Base-by-base conservation (phyloP, 2,329 filamentous ascomycete genomes). In the Acrocalymma vagum region DNA sequence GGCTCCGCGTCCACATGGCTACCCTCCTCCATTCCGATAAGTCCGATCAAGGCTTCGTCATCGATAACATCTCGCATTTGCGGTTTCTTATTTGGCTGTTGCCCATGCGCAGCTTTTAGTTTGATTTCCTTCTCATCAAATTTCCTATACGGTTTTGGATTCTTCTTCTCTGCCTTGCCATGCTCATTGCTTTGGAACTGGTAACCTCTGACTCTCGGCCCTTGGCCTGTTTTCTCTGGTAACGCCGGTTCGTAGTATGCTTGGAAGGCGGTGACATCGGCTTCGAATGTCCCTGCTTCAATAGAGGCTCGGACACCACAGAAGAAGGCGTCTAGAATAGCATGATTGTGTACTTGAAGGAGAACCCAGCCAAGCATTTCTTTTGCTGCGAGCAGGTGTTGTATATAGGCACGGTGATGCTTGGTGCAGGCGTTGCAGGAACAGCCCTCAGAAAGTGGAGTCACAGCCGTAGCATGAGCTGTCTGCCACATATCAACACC, bases 301-400 rank as follows among this genome's bases (percentile, higher is more conserved):
- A 97, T 85, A 39, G 83, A 84, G 2, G 70, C 63, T 14, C 93
- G 83, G 6, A 96, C 76, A 0, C 77, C 80, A 0, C 74, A 69
- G 67, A 97, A 96, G 73, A 97, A 96, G 0, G 72, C 60, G 29
- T 82, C 79, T 37, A 95, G 70, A 6, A 87, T 72, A 46, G 85
- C 79, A 65, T 95, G 85, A 66, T 99, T 99, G 72, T 99, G 94
- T 3, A 96, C 80, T 67, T 97, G 93, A 6, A 99, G 78, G 6
- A 99, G 78, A 0, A 87, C 88, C 94, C 94, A 99, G 16, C 87
- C 93, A 4, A 96, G 83, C 94, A 99, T 97, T 71, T 99, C 94
- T 63, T 92, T 95, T 1, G 94, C 91, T 30, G 83, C 79, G 5
- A 99, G 81, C 1, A 97, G 79, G 68, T 99, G 94, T 52, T 91